phyloP scores from a whole-genome alignment of 139 green algal species.

The Zygnema cylindricum region DNA sequence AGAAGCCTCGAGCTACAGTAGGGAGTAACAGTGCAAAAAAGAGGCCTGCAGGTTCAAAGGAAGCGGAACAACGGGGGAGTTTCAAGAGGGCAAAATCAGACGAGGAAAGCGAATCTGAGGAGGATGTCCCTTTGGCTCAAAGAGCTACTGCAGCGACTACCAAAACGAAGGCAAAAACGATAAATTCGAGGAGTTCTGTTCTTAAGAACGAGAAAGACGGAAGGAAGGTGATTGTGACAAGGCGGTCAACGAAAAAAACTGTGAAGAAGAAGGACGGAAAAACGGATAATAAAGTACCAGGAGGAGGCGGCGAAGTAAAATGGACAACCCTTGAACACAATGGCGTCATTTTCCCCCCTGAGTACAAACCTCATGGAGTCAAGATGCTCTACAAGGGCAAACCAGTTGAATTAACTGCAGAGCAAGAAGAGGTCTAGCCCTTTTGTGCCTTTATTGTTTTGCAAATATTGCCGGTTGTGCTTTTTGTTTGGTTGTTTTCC shows the following conservation, averaged over 20 bases:
- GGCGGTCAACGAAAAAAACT: slow-evolving; percentile 13
- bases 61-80: neutral
- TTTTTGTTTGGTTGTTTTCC: no score
- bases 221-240: slow-evolving; percentile 14
- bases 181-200: neutral
- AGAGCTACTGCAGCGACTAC: neutral
- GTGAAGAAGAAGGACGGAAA: slow-evolving; percentile 22
- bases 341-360: slow-evolving; percentile 95
- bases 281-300: slow-evolving; percentile 6
- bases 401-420: slow-evolving; percentile 86
- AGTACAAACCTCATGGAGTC: slow-evolving; percentile 89
- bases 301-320: slow-evolving; percentile 66
- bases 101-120: slow-evolving; percentile 19
- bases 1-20: neutral
- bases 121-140: slow-evolving; percentile 37
- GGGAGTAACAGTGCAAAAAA: slow-evolving; percentile 13
- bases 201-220: slow-evolving; percentile 6
- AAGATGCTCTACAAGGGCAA: slow-evolving; percentile 95
- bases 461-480: no score
- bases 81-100: slow-evolving; percentile 21
- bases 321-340: slow-evolving; percentile 89
- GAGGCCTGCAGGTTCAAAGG: slow-evolving; percentile 17
- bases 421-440: slow-evolving; percentile 70
- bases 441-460: no score
- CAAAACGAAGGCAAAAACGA: slow-evolving; percentile 10